Base-by-base conservation (phyloP, 2,329 filamentous ascomycete species). In the Didymella lethalis region DNA sequence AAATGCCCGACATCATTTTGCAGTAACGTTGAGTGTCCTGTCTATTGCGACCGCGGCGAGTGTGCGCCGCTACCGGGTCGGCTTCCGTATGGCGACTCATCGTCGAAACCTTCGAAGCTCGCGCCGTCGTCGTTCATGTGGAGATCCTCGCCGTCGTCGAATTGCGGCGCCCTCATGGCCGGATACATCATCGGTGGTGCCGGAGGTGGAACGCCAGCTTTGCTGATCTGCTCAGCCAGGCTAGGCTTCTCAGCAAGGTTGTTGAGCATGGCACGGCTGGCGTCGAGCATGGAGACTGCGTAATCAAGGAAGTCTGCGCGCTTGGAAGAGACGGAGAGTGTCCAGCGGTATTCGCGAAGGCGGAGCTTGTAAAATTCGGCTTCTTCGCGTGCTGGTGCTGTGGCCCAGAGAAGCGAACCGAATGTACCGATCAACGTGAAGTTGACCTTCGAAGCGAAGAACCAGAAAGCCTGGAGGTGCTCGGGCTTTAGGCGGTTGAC, bases 391-490 rank as follows among this genome's bases (percentile, higher is more conserved):
- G 91, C 92, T 0, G 92, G 92, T 0, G 91, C 91, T 0, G 93
- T 97, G 10, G 93, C 92, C 86, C 92, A 94, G 3, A 98, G 85
- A 11, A 98, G 82, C 14, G 91, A 91, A 3, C 93, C 94, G 75
- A 98, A 98, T 0, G 93, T 97, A 54, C 93, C 93, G 70, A 98
- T 97, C 11, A 98, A 84, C 0, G 94, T 93, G 78, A 98, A 97
- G 78, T 97, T 97, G 36, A 90, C 91, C 70, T 92, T 91, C 40
- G 90, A 92, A 2, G 91, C 88, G 73, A 93, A 94, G 74, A 91
- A 93, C 94, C 94, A 98, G 79, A 97, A 97, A 0, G 92, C 86
- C n/a, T 90, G 88, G 29, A 97, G 84, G 70, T 98, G 93, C 34
- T 89, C 87, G 0, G 92, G 92, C 44, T 90, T 92, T 31, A 98